Base-by-base conservation (phyloP, 2,329 filamentous ascomycete genomes). In the Fonsecaea pugnacius region DNA sequence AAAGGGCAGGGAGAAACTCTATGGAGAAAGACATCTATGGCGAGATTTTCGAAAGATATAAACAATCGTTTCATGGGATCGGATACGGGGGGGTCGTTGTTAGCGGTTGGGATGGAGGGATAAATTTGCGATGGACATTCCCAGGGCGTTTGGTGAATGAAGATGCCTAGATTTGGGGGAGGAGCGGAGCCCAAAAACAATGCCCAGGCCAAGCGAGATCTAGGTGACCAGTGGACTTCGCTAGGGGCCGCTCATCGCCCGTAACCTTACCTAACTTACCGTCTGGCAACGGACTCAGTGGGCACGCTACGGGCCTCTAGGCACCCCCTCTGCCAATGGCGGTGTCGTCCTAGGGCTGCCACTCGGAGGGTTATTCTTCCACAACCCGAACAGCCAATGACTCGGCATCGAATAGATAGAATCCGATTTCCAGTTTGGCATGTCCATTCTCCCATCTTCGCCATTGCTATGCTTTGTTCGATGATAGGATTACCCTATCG, bases 1-100 rank as follows among this genome's bases (percentile, higher is more conserved):
- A 59, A 52, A 59, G 57, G 16, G 57, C 57, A 59, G 46, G 57
- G 32, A 59, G 57, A 59, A 59, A 51, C 16, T 51, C 57, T 52
- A 51, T 27, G 10, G 18, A 40, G 46, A 59, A 59, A 33, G 35
- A 36, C 57, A 59, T 59, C 2, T 27, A 36, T 59, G 46, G 46
- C 57, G 46, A 30, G n/a, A 16, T 9, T 46, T 24, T 9, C 32
- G 18, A 52, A 10, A 43, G 32, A 59, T 52, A 59, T 38, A 10
- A 58, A 36, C 30, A 18, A 33, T 30, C 27, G 48, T 21, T 30
- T 38, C 56, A 50, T 46, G 36, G 46, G 27, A 58, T 9, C 5
- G 24, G 27, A 24, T 36, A 18, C 43, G 40, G 18, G 21, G 18
- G 9, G n/a, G n/a, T n/a, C n/a, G 1, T 30, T 1, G 21, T 14